Evolutionary conservation across 208 protist genomes (phyloP).

Genomic region (Acanthamoeba triangularis): DNA sequence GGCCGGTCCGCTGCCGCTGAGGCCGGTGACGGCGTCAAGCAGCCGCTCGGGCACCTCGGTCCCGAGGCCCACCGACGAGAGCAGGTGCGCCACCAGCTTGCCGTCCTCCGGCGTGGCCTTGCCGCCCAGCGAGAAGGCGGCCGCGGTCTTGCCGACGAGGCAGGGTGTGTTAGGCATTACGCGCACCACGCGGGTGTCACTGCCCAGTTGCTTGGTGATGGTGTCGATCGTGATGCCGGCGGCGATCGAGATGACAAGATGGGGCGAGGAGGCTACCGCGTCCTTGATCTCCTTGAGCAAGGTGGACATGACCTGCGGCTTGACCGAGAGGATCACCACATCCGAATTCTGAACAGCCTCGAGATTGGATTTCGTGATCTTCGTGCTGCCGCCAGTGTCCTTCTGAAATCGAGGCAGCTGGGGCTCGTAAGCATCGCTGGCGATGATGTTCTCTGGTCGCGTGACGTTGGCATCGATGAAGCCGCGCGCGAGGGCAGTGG

Average conservation of each 20-base stretch:
- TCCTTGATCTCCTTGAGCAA: conserved; percentile 87
- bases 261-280: conserved; percentile 14
- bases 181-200: conserved; percentile 92
- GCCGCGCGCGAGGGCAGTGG: conserved; percentile 74
- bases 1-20: conserved; percentile 96
- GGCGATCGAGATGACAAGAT: conserved; percentile 95
- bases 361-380: conserved; percentile 86
- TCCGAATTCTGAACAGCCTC: conserved; percentile 91
- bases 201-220: conserved; percentile 90
- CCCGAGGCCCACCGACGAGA: conserved; percentile 44
- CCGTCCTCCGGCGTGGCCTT: conserved; percentile 84
- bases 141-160: conserved; percentile 92
- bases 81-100: conserved; percentile 51
- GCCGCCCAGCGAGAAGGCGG: conserved; percentile 87
- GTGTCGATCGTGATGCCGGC: conserved; percentile 93
- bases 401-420: conserved; percentile 91
- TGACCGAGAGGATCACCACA: conserved; percentile 95
- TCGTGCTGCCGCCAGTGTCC: conserved; percentile 90
- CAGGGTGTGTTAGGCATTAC: conserved; percentile 98
- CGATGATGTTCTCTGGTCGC: conserved; percentile 83
- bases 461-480: conserved; percentile 55
- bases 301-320: conserved; percentile 93
- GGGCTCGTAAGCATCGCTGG: conserved; percentile 89
- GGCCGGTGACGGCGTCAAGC: conserved; percentile 91
- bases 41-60: conserved; percentile 68